Evolutionary conservation across 2,329 filamentous ascomycete genomes (phyloP).

Genomic region (Colletotrichum godetiae): DNA sequence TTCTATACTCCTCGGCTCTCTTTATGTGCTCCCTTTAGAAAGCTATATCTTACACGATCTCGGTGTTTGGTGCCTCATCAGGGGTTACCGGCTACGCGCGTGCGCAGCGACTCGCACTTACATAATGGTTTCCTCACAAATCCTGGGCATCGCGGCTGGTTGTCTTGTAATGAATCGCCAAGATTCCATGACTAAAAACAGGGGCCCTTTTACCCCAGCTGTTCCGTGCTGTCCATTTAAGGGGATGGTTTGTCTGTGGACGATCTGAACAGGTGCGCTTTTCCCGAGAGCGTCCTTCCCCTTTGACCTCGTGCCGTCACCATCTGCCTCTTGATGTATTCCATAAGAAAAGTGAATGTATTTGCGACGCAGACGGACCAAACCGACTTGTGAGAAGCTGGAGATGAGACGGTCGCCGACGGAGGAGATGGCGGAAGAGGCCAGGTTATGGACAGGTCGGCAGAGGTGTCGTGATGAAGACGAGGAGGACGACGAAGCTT

Average conservation of each 20-base stretch:
- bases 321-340: background rate
- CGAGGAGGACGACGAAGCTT: constrained; percentile 16
- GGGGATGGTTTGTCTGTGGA: background rate
- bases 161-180: constrained; percentile 24
- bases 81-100: constrained; percentile 15
- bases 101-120: constrained; percentile 21
- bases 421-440: constrained; percentile 25
- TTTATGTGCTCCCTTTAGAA: no score
- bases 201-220: background rate
- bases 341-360: constrained; percentile 26
- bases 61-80: background rate
- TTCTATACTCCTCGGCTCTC: no score
- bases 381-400: constrained; percentile 2
- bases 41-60: no score
- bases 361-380: constrained; percentile 27
- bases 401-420: constrained; percentile 19
- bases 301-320: background rate
- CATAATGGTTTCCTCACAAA: constrained; percentile 23
- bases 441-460: constrained; percentile 20
- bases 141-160: constrained; percentile 26
- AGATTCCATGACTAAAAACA: constrained; percentile 32
- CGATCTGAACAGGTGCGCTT: background rate
- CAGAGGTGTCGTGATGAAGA: constrained; percentile 2
- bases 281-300: background rate
- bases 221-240: background rate